phyloP scores from a whole-genome alignment of 78 protist genomes.

The Cyanophora paradoxa region DNA sequence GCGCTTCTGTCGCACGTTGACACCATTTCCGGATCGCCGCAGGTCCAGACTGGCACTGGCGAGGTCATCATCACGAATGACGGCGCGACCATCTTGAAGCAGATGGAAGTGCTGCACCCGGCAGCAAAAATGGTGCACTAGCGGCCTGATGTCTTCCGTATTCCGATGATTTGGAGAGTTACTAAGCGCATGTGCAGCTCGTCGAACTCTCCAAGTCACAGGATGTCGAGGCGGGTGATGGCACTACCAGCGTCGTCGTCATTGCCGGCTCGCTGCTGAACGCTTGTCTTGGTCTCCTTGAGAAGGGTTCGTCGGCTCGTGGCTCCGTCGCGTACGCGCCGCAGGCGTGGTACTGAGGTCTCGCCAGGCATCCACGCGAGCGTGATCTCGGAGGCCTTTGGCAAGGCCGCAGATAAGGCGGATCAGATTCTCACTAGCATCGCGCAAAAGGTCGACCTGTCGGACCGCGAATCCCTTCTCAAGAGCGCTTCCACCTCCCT shows the following conservation, averaged over 20 bases:
- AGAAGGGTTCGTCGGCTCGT: slow-evolving; percentile 6
- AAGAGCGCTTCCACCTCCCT: slow-evolving; percentile 93
- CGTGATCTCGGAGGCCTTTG: slow-evolving; percentile 75
- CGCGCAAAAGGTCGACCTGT: slow-evolving; percentile 76
- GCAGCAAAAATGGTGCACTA: slow-evolving; percentile 87
- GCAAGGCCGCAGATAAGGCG: slow-evolving; percentile 62
- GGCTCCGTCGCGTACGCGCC: not conserved
- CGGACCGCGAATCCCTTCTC: slow-evolving; percentile 77
- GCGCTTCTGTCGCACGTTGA: too few relatives aligned
- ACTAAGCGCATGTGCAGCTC: slow-evolving; percentile 46
- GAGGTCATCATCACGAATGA: slow-evolving; percentile 98
- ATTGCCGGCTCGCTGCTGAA: slow-evolving; percentile 86
- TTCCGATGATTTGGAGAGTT: not conserved
- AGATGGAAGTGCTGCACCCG: slow-evolving; percentile 90
- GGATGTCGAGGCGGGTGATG: slow-evolving; percentile 99
- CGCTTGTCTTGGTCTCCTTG: slow-evolving; percentile 10
- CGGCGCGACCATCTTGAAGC: slow-evolving; percentile 95
- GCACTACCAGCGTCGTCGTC: slow-evolving; percentile 99
- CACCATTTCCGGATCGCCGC: too few relatives aligned
- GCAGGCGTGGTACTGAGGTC: slow-evolving; percentile 7
- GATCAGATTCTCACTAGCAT: slow-evolving; percentile 46
- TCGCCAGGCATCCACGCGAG: slow-evolving; percentile 92
- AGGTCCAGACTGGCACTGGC: slow-evolving; percentile 44
- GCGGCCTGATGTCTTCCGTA: too few relatives aligned
- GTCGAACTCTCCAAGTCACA: slow-evolving; percentile 96